Evolutionary conservation across 257 asterid genomes (phyloP), one percentile per base, ranked within the genome.

Genomic region (Gardenia jasminoides): DNA sequence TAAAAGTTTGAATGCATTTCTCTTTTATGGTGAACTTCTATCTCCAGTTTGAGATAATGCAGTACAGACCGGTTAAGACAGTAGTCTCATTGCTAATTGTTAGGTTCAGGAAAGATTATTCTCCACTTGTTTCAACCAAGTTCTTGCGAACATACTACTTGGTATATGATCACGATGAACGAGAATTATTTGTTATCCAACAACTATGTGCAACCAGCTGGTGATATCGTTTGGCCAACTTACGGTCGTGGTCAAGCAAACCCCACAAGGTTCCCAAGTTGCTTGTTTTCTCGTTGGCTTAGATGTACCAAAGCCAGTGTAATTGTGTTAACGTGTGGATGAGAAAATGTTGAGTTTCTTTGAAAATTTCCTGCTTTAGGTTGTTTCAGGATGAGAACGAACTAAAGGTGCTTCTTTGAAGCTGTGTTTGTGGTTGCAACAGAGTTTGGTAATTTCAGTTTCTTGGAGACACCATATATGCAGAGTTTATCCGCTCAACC

Each of bases 141-240:
- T 31, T 67, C 39, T n/a, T 61, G n/a, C 11, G 12, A 48, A 33
- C 22, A 15, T 61, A 30, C n/a, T 75, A 61, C 61, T 24, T 43
- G 71, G 70, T 33, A n/a, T 61, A 30, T 41, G 79, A 61, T 75
- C 58, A 75, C 15, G 58, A 24, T 6, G 43, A 75, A 11, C 17
- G 41, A 19, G 41, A 24, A 61, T 10, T 62, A 26, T 28, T 75
- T 61, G 43, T 75, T 71, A 43, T 61, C 67, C 84, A 85, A 81
- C 70, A 47, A 83, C 80, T 66, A 28, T 67, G 70, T 52, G 91
- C 88, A 84, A 85, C 65, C 77, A 74, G 44, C 80, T 88, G 56
- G 82, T 91, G 90, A 91, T 69, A 79, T 90, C 84, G 67, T 80
- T 82, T 82, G 79, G 81, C 85, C 70, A 66, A 48, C 85, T 71